phyloP scores from a whole-genome alignment of 306 rosid species.

The Cicer arietinum region DNA sequence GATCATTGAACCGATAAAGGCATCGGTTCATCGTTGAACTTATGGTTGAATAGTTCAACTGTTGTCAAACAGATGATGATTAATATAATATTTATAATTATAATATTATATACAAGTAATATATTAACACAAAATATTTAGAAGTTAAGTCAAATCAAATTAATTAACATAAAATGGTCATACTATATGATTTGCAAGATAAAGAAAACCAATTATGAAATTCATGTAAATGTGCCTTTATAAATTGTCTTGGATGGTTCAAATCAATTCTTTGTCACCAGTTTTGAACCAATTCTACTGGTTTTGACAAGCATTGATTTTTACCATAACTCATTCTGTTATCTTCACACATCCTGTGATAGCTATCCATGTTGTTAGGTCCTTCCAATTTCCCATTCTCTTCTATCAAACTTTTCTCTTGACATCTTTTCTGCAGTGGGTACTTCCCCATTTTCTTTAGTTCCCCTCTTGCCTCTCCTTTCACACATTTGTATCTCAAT shows the following conservation, averaged over 20 bases:
- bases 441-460: background rate
- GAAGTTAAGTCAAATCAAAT: background rate
- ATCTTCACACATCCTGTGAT: background rate
- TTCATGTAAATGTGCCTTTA: background rate
- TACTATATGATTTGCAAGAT: background rate
- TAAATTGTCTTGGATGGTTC: background rate
- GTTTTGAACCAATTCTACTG: background rate
- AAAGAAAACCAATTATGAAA: background rate
- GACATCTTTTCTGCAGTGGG: conserved; percentile 1
- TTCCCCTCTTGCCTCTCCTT: background rate
- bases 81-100: background rate
- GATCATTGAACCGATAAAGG: background rate
- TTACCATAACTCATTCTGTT: background rate
- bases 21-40: background rate
- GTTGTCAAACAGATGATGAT: background rate
- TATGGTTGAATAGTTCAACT: background rate
- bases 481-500: conserved; percentile 1
- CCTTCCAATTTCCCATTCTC: conserved; percentile 7
- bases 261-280: background rate
- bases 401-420: background rate
- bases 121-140: background rate
- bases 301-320: background rate
- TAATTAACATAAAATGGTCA: background rate
- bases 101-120: background rate
- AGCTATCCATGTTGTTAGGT: conserved; percentile 8